Evolutionary conservation across 2,329 filamentous ascomycete species (phyloP).

Genomic region (Bipolaris zeicola): DNA sequence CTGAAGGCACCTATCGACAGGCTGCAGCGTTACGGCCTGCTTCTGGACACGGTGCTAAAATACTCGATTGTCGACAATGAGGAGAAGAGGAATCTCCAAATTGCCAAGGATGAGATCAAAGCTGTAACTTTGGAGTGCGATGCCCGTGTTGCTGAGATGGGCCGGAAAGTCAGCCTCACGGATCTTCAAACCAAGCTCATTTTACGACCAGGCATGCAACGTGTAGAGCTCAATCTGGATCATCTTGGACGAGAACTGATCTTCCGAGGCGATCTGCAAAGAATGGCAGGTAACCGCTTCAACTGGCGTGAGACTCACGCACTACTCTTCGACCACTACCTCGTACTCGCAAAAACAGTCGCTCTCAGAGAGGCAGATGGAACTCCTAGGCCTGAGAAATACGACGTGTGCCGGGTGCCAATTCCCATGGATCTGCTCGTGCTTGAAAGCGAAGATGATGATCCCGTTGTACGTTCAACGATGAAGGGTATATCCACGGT

Average conservation of each 20-base stretch:
- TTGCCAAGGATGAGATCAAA: slow-evolving; percentile 90
- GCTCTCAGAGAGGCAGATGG: slow-evolving; percentile 70
- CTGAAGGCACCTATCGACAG: slow-evolving; percentile 92
- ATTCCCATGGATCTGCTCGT: slow-evolving; percentile 97
- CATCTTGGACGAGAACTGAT: slow-evolving; percentile 93
- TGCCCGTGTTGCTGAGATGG: slow-evolving; percentile 87
- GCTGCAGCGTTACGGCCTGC: slow-evolving; percentile 84
- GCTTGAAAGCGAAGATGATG: slow-evolving; percentile 89
- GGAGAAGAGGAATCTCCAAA: slow-evolving; percentile 82
- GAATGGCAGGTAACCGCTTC: slow-evolving; percentile 86
- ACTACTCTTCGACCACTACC: slow-evolving; percentile 93
- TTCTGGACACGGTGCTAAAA: slow-evolving; percentile 81
- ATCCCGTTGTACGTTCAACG: slow-evolving; percentile 80
- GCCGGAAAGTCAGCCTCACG: slow-evolving; percentile 85
- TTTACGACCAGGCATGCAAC: slow-evolving; percentile 83
- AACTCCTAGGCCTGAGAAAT: slow-evolving; percentile 77
- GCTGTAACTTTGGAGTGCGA: slow-evolving; percentile 89
- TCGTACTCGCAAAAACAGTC: slow-evolving; percentile 85
- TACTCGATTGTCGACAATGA: slow-evolving; percentile 84
- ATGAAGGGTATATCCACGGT: slow-evolving; percentile 71
- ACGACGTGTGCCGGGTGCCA: slow-evolving; percentile 91
- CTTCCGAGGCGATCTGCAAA: slow-evolving; percentile 84
- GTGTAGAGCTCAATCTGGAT: slow-evolving; percentile 84
- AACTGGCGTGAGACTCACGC: slow-evolving; percentile 94
- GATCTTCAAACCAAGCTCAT: slow-evolving; percentile 84